Evolutionary conservation across 163 green algal species (phyloP).

Genomic region (Botryococcus braunii): DNA sequence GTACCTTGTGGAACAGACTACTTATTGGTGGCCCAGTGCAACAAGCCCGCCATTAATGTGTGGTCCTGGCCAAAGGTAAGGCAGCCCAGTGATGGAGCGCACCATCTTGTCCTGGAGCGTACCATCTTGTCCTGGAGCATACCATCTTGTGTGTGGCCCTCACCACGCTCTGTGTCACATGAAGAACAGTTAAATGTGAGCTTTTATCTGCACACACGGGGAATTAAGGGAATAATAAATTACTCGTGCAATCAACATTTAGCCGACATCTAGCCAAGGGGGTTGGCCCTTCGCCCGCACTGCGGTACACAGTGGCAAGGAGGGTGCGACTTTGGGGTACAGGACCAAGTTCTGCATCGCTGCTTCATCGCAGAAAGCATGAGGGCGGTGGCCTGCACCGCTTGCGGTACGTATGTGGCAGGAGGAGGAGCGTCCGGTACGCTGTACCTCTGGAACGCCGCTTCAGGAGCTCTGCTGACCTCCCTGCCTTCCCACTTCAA

Average conservation of each 20-base stretch:
- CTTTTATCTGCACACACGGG: too few species aligned
- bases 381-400: conserved; percentile 34
- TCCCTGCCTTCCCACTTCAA: conserved; percentile 80
- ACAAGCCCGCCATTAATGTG: too few species aligned
- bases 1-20: too few species aligned
- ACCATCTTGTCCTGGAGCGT: too few species aligned
- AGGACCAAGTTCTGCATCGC: conserved; percentile 62
- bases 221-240: too few species aligned
- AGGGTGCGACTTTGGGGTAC: conserved; percentile 2
- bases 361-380: conserved; percentile 55
- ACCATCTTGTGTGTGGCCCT: too few species aligned
- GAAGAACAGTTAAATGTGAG: too few species aligned
- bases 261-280: not conserved
- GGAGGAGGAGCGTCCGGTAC: conserved; percentile 55
- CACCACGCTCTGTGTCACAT: too few species aligned
- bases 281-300: not conserved
- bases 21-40: too few species aligned
- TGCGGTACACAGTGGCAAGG: not conserved
- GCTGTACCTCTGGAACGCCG: conserved; percentile 68
- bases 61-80: too few species aligned
- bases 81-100: too few species aligned
- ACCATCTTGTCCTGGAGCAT: too few species aligned
- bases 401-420: conserved; percentile 42
- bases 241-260: not conserved
- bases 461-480: conserved; percentile 54